These are phyloP conservation scores for Boletus mariae DNA, from an alignment of 1,284 basidiomycete species.

Conservation along the genomic window DNA sequence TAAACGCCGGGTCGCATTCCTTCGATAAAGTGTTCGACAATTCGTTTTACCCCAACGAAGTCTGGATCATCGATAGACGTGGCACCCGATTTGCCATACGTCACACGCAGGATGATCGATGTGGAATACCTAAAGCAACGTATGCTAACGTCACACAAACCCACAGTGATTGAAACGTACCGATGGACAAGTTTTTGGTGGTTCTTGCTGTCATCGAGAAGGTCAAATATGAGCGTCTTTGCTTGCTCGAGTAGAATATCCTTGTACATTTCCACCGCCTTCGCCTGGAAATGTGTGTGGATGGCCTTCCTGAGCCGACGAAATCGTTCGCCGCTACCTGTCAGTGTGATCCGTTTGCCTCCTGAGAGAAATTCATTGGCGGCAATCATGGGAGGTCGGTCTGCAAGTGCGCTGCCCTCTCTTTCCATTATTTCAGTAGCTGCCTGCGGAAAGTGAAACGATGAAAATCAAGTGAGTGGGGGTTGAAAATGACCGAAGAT, in stretches of 20 bases:
- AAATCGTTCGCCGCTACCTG: constrained; percentile 24
- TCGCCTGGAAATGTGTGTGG: constrained; percentile 39
- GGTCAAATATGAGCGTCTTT: constrained; percentile 35
- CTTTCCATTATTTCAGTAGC: constrained; percentile 38
- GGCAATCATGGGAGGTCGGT: constrained; percentile 34
- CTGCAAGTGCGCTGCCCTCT: constrained; percentile 31
- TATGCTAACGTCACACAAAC: neutral
- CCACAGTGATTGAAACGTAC: constrained; percentile 17
- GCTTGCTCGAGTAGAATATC: constrained; percentile 37
- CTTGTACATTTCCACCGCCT: constrained; percentile 34
- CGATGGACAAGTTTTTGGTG: constrained; percentile 31
- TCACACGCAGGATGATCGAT: constrained; percentile 59
- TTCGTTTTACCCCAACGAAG: constrained; percentile 49
- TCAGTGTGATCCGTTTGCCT: constrained; percentile 26
- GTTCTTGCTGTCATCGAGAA: constrained; percentile 33
- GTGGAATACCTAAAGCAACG: constrained; percentile 49
- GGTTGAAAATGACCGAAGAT: neutral
- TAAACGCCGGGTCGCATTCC: constrained; percentile 54
- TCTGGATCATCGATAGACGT: constrained; percentile 56
- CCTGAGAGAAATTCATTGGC: constrained; percentile 31
- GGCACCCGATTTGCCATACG: constrained; percentile 55
- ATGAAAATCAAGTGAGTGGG: neutral
- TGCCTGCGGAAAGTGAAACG: constrained; percentile 16
- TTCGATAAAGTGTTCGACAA: constrained; percentile 47
- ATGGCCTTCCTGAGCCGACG: constrained; percentile 34